Conservation (phyloP, 177 flowering plant species). For the Vitis hybrid region DNA sequence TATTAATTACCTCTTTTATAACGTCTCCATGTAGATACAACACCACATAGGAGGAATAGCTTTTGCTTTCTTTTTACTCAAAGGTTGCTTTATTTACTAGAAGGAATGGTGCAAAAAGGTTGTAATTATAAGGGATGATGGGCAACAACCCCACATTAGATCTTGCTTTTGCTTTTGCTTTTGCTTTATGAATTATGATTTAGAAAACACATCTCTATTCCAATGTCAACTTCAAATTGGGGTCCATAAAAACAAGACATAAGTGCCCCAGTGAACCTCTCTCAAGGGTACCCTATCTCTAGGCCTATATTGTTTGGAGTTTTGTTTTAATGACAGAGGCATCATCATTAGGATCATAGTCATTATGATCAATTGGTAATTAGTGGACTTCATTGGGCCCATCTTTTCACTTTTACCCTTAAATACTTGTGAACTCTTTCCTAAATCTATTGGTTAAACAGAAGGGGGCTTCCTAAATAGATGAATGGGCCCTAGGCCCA, state of each 20-base stretch:
- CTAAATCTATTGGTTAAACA: no score
- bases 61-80: no score
- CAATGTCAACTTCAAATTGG: conserved; percentile 22
- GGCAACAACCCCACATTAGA: background rate
- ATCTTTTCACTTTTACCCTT: background rate
- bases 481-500: no score
- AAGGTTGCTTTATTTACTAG: no score
- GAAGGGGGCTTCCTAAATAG: no score
- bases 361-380: conserved; percentile 8
- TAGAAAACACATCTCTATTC: no score
- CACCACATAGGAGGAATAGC: no score
- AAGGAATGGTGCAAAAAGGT: no score
- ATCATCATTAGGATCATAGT: conserved; percentile 14
- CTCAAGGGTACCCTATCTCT: conserved; percentile 15
- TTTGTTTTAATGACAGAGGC: conserved; percentile 23
- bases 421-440: no score
- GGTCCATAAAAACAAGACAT: conserved; percentile 4
- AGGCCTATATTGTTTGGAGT: conserved; percentile 20
- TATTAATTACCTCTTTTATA: no score
- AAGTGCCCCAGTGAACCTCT: background rate
- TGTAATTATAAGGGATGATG: no score
- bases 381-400: background rate
- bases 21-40: no score
- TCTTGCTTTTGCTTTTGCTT: background rate
- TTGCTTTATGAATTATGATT: background rate